These are phyloP conservation scores for Furcasterigmium furcatum DNA, from an alignment of 2,329 filamentous ascomycete species.

Conservation along the genomic window DNA sequence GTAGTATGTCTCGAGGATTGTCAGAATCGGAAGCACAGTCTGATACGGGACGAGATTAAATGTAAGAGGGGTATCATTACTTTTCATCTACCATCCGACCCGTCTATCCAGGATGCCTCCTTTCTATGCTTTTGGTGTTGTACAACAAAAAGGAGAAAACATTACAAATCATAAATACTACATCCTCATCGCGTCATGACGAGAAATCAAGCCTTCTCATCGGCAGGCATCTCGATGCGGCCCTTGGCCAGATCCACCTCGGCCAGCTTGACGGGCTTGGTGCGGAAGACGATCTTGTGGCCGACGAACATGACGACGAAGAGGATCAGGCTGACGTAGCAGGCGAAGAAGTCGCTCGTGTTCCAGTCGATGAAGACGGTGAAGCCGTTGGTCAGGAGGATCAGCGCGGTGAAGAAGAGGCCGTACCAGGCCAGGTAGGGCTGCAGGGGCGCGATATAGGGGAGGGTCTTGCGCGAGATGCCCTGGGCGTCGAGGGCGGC, in stretches of 20 bases:
- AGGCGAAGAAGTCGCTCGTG: slow-evolving; percentile 58
- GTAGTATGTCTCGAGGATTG: too few species aligned
- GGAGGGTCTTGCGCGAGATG: slow-evolving; percentile 54
- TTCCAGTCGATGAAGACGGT: slow-evolving; percentile 64
- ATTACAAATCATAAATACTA: too few species aligned
- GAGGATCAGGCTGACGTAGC: slow-evolving; percentile 62
- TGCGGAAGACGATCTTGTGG: slow-evolving; percentile 51
- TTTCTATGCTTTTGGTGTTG: neutral
- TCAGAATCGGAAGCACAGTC: neutral
- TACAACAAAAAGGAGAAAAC: too few species aligned
- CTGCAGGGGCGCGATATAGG: slow-evolving; percentile 59
- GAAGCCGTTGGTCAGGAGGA: slow-evolving; percentile 67
- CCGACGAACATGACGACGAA: slow-evolving; percentile 57
- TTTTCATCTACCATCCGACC: slow-evolving; percentile 1
- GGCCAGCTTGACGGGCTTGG: slow-evolving; percentile 29
- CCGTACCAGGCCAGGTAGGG: slow-evolving; percentile 65
- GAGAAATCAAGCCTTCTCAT: neutral
- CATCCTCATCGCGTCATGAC: too few species aligned
- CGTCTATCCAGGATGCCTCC: neutral
- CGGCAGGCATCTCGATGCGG: neutral
- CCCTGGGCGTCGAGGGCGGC: slow-evolving; percentile 52
- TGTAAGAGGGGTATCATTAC: slow-evolving; percentile 1
- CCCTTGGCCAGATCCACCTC: slow-evolving; percentile 28
- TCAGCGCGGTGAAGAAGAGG: slow-evolving; percentile 60
- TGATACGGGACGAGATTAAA: neutral